A percentile compares a stretch with the other conserved stretches of the same genome.
These are phyloP conservation scores for Russula foetens DNA, from an alignment of 768 basidiomycete species.

Conservation along the genomic window DNA sequence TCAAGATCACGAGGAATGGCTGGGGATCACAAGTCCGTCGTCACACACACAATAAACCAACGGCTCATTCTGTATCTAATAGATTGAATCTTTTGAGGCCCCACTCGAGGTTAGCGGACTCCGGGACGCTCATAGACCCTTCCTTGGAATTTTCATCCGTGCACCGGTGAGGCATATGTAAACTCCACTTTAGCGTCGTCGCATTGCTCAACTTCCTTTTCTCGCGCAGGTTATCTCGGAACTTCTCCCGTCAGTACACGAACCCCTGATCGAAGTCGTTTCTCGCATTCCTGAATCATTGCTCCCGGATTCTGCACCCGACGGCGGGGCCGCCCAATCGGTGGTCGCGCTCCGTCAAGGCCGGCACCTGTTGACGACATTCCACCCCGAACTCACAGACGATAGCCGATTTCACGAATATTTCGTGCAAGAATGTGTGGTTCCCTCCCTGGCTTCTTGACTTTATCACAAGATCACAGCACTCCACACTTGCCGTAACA, in stretches of 20 bases:
- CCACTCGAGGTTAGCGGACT: slow-evolving; percentile 59
- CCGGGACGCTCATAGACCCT: slow-evolving; percentile 49
- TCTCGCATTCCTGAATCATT: slow-evolving; percentile 55
- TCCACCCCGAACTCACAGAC: slow-evolving; percentile 88
- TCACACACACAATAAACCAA: too few species aligned
- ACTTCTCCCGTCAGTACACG: slow-evolving; percentile 38
- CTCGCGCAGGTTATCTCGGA: slow-evolving; percentile 47
- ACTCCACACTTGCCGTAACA: background rate
- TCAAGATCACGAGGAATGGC: slow-evolving; percentile 80
- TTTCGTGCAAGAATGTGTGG: slow-evolving; percentile 71
- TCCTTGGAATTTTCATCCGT: slow-evolving; percentile 87
- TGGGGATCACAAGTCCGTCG: slow-evolving; percentile 81
- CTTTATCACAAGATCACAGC: background rate
- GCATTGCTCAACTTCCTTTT: background rate
- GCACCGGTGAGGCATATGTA: slow-evolving; percentile 55
- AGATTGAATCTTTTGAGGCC: slow-evolving; percentile 91
- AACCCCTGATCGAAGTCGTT: slow-evolving; percentile 58
- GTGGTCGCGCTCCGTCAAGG: slow-evolving; percentile 87
- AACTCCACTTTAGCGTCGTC: background rate
- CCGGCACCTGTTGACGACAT: slow-evolving; percentile 75
- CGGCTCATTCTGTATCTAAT: too few species aligned
- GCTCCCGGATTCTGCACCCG: slow-evolving; percentile 35
- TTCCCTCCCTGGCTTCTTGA: slow-evolving; percentile 24
- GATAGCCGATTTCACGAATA: slow-evolving; percentile 90
- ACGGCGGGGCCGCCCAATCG: slow-evolving; percentile 43